These are phyloP conservation scores for Ophiostoma ips DNA, from an alignment of 2,329 filamentous ascomycete genomes.

Conservation along the genomic window DNA sequence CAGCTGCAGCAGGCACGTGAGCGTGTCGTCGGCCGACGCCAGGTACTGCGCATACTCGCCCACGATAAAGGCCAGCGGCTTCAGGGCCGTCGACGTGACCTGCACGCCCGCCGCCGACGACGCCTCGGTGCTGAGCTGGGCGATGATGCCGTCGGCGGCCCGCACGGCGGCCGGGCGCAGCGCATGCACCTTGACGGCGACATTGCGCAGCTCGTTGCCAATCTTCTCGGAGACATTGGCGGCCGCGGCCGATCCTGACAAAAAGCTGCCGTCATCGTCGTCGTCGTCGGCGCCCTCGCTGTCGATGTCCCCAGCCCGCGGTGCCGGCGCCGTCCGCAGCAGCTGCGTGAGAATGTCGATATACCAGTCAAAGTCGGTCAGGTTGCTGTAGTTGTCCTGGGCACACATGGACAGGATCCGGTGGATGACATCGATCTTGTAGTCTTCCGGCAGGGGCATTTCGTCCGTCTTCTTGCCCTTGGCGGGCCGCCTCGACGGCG, in stretches of 20 bases:
- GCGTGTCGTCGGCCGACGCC: constrained; percentile 52
- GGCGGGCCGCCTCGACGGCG: constrained; percentile 22
- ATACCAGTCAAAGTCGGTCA: constrained; percentile 95
- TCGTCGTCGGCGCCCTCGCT: constrained; percentile 23
- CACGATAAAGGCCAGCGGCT: constrained; percentile 68
- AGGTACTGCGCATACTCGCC: constrained; percentile 77
- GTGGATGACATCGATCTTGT: constrained; percentile 67
- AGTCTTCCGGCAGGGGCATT: constrained; percentile 68
- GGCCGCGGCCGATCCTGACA: constrained; percentile 15
- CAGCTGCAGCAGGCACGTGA: constrained; percentile 61
- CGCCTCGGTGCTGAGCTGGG: constrained; percentile 38
- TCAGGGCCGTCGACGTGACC: constrained; percentile 52
- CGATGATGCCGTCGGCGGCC: constrained; percentile 65
- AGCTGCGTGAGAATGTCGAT: constrained; percentile 80
- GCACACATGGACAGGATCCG: constrained; percentile 83
- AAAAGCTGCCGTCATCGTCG: constrained; percentile 18
- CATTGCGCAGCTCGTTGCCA: constrained; percentile 73
- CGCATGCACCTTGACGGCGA: constrained; percentile 81
- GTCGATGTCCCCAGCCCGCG: constrained; percentile 26
- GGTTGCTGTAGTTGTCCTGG: constrained; percentile 70
- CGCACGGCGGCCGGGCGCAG: constrained; percentile 68
- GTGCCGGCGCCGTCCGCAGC: constrained; percentile 52
- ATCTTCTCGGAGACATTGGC: constrained; percentile 53
- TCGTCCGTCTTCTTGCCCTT: constrained; percentile 25
- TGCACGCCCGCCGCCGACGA: constrained; percentile 34